A percentile compares a stretch with the other conserved stretches of the same genome.
Conservation (phyloP, 768 basidiomycete genomes). For the Phanerochaete sordida region DNA sequence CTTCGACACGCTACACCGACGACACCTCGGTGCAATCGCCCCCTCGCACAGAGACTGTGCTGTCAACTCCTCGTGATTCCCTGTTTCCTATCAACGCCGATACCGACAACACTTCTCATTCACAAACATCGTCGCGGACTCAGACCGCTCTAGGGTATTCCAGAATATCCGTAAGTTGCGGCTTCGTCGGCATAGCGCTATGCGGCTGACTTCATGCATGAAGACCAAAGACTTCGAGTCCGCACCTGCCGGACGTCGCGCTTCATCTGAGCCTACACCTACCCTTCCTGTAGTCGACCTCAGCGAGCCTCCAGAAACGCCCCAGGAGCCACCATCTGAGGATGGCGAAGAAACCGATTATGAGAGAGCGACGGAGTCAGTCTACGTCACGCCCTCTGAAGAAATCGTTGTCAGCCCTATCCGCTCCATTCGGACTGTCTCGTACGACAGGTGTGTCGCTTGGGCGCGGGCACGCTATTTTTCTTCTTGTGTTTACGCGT, state of each 20-base stretch:
- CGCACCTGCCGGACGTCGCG: background rate
- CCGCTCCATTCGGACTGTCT: background rate
- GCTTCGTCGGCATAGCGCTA: background rate
- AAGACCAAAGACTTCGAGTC: background rate
- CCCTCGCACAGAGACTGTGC: background rate
- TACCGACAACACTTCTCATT: background rate
- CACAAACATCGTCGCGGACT: background rate
- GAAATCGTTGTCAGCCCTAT: background rate
- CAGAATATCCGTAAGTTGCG: background rate
- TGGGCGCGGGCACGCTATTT: background rate
- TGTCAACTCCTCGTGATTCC: background rate
- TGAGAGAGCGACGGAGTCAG: background rate
- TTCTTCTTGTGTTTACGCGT: background rate
- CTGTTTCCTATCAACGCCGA: background rate
- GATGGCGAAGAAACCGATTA: background rate
- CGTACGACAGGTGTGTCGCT: background rate
- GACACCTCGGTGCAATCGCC: background rate
- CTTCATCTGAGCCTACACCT: conserved; percentile 1
- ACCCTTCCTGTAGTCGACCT: background rate
- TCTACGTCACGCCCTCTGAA: background rate
- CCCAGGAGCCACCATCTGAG: background rate
- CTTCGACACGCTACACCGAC: background rate
- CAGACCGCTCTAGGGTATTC: background rate
- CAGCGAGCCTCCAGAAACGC: background rate
- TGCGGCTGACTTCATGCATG: background rate